Evolutionary conservation across 2,329 filamentous ascomycete species (phyloP).

Genomic region (Didymella pinodella): DNA sequence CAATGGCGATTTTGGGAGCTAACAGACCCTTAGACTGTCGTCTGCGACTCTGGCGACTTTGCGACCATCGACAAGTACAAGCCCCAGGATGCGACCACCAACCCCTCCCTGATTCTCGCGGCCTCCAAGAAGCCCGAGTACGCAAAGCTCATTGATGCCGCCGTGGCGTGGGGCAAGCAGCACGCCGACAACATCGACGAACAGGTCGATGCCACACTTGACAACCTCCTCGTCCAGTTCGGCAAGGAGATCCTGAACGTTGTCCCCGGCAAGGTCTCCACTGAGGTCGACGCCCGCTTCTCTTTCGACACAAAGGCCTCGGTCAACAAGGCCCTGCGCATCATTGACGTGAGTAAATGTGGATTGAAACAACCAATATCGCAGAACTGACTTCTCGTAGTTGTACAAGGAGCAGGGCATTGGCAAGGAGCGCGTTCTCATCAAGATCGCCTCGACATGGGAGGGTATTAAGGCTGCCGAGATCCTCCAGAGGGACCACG

Average conservation of each 20-base stretch:
- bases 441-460: conserved; percentile 99
- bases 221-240: conserved; percentile 96
- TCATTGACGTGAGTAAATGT: conserved; percentile 80
- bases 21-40: conserved; percentile 73
- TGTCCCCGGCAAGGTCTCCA: conserved; percentile 97
- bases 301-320: conserved; percentile 95
- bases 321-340: conserved; percentile 93
- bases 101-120: conserved; percentile 97
- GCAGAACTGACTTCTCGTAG: conserved; percentile 57
- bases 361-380: not conserved
- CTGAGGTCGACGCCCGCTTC: conserved; percentile 94
- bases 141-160: conserved; percentile 85
- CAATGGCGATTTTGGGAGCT: conserved; percentile 12
- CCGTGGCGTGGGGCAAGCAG: conserved; percentile 85
- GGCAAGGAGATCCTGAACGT: conserved; percentile 97
- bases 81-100: conserved; percentile 99
- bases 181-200: conserved; percentile 72
- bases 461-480: conserved; percentile 99
- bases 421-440: conserved; percentile 91
- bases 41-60: conserved; percentile 90
- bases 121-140: conserved; percentile 99
- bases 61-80: conserved; percentile 98
- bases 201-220: conserved; percentile 88
- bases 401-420: conserved; percentile 95
- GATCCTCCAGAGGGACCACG: conserved; percentile 94